Conservation (phyloP, 1,284 basidiomycete genomes). For the Sparassis latifolia region DNA sequence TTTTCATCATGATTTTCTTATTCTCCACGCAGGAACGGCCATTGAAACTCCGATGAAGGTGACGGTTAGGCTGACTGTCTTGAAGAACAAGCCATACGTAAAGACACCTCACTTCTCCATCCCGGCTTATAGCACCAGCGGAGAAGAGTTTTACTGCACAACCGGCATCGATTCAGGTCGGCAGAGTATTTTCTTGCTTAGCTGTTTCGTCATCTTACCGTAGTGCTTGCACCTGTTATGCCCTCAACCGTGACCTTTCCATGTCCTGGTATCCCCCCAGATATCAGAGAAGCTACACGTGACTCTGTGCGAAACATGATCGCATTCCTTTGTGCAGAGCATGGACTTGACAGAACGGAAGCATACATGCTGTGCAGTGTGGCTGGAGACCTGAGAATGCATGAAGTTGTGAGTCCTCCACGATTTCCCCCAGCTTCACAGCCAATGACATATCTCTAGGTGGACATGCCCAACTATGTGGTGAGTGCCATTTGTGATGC, state of each 20-base stretch:
- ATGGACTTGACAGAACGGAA: constrained; percentile 34
- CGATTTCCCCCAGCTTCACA: neutral
- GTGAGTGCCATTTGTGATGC: constrained; percentile 28
- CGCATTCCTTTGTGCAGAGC: constrained; percentile 36
- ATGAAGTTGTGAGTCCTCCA: constrained; percentile 47
- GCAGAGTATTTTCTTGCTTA: neutral
- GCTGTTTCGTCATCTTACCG: neutral
- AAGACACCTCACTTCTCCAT: constrained; percentile 51
- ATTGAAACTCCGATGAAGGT: constrained; percentile 58
- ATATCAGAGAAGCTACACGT: constrained; percentile 48
- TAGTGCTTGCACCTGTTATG: neutral
- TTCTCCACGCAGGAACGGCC: constrained; percentile 36
- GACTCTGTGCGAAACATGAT: constrained; percentile 55
- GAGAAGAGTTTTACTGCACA: constrained; percentile 48
- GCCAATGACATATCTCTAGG: constrained; percentile 25
- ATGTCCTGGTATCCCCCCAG: constrained; percentile 16
- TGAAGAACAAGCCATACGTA: constrained; percentile 49
- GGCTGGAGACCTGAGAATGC: constrained; percentile 50
- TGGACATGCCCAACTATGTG: constrained; percentile 62
- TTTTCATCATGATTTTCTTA: neutral
- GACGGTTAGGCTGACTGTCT: constrained; percentile 46
- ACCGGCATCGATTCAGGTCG: constrained; percentile 47
- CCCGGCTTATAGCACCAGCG: constrained; percentile 12
- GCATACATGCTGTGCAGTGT: constrained; percentile 62
- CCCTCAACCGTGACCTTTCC: too few relatives aligned